Base-by-base conservation (phyloP, 495 filamentous ascomycete genomes). In the Hypoxylon trugodes region DNA sequence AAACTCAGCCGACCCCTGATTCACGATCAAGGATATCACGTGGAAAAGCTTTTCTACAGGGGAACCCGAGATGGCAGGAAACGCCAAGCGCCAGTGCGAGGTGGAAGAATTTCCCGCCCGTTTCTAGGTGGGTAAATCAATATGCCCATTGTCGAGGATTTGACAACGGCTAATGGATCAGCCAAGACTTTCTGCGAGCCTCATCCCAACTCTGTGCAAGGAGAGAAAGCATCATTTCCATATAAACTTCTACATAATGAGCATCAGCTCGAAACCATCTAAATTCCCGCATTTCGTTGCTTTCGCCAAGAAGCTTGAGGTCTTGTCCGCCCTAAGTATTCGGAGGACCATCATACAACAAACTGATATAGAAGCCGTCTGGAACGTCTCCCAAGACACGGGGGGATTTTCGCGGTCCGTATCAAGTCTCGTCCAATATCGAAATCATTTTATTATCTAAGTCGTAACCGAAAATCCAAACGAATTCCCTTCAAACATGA, bases 1-100 rank as follows among this genome's bases (percentile, higher is more conserved):
- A 67, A 67, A 67, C 64, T 32, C 15, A 52, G 43, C 50, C n/a
- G n/a, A 16, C 58, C 64, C 64, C 64, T 67, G 63, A 66, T 57
- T 61, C 63, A 58, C 57, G 57, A 51, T 52, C 30, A 53, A 38
- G 64, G 52, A 2, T 36, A 41, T 66, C 63, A 67, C 57, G 64
- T 67, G 52, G 26, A 41, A 41, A 18, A n/a, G n/a, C 9, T 15
- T 19, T 6, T 36, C 48, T 30, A 36, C 36, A 38, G 36, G 41
- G 47, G 40, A 37, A 9, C 5, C 45, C 40, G 42, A 42, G 62
- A 43, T 54, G 25, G 42, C 30, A 43, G 32, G 51, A 66, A 66
- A 66, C 62, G 62, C 56, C 62, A 66, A 66, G 55, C 43, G 12
- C 41, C 15, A 28, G 22, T 24, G 26, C 55, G 16, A 32, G 25